phyloP scores from a whole-genome alignment of 129 eudicot species.

The Tagetes patula region DNA sequence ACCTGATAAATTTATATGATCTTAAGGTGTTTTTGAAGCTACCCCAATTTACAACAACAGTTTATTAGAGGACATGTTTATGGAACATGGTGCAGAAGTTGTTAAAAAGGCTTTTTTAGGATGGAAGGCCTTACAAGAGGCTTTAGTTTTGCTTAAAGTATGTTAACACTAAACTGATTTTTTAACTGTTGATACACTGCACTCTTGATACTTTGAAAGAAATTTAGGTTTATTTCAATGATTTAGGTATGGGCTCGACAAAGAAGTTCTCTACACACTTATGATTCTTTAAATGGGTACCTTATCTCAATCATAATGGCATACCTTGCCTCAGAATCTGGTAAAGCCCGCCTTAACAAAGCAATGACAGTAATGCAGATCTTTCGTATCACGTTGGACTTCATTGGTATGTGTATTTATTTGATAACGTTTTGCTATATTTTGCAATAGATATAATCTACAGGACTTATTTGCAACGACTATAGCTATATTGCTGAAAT shows the following conservation, averaged over 20 bases:
- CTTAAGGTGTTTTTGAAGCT: conserved; percentile 48
- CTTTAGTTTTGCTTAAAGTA: conserved; percentile 80
- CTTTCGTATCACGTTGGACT: conserved; percentile 73
- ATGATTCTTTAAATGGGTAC: conserved; percentile 86
- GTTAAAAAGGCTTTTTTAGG: conserved; percentile 53
- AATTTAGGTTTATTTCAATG: conserved; percentile 16
- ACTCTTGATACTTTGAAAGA: conserved; percentile 1
- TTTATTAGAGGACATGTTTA: conserved; percentile 82
- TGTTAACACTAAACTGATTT: not conserved
- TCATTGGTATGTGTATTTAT: conserved; percentile 57
- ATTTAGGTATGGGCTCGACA: conserved; percentile 96
- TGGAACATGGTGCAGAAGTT: conserved; percentile 72
- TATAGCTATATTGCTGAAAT: conserved; percentile 16
- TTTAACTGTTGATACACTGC: not conserved
- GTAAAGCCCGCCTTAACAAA: conserved; percentile 52
- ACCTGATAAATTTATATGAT: conserved; percentile 23
- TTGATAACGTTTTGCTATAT: not conserved
- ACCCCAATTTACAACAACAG: conserved; percentile 83
- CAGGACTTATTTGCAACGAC: conserved; percentile 12
- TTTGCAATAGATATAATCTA: conserved; percentile 6
- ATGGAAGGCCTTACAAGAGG: conserved; percentile 74
- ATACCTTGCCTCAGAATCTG: conserved; percentile 72
- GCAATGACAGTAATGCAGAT: conserved; percentile 74
- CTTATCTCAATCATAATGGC: conserved; percentile 62
- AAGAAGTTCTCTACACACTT: conserved; percentile 61